phyloP scores from a whole-genome alignment of 129 eudicot genomes.

The sunflower (Helianthus annuus) region DNA sequence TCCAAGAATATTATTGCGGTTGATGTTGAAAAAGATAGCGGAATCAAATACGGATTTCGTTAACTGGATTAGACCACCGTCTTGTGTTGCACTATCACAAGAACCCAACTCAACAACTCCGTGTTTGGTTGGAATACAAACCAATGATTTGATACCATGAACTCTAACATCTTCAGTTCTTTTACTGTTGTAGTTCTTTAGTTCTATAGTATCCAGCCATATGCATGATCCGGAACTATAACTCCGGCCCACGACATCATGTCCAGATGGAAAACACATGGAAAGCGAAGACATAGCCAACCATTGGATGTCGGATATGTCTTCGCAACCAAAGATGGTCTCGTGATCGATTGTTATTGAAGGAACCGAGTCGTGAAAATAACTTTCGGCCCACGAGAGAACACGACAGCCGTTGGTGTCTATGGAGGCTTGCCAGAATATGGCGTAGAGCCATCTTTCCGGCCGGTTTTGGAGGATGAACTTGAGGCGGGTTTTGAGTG shows the following conservation, averaged over 20 bases:
- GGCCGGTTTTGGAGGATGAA: slow-evolving; percentile 43
- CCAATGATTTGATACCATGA: slow-evolving; percentile 44
- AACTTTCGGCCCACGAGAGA: slow-evolving; percentile 53
- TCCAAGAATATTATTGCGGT: not conserved
- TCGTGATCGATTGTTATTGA: not conserved
- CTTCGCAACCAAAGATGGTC: slow-evolving; percentile 22
- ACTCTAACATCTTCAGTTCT: slow-evolving; percentile 53
- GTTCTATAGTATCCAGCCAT: slow-evolving; percentile 45
- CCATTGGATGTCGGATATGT: slow-evolving; percentile 40
- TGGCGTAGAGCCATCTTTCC: slow-evolving; percentile 52
- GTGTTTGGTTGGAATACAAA: slow-evolving; percentile 47
- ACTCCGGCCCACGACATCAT: slow-evolving; percentile 39
- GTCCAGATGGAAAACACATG: slow-evolving; percentile 31
- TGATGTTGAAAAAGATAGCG: slow-evolving; percentile 10
- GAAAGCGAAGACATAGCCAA: slow-evolving; percentile 42
- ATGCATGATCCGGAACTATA: slow-evolving; percentile 37
- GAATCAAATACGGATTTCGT: slow-evolving; percentile 38
- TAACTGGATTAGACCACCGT: slow-evolving; percentile 33
- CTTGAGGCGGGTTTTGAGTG: slow-evolving; percentile 42
- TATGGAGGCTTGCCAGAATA: slow-evolving; percentile 51
- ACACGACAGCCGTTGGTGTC: slow-evolving; percentile 32
- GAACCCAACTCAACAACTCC: slow-evolving; percentile 62
- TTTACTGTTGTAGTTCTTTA: slow-evolving; percentile 28
- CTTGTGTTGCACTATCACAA: slow-evolving; percentile 28
- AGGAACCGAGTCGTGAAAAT: slow-evolving; percentile 10